Base-by-base conservation (phyloP, 2,329 filamentous ascomycete species). In the Epichloe bromicola region DNA sequence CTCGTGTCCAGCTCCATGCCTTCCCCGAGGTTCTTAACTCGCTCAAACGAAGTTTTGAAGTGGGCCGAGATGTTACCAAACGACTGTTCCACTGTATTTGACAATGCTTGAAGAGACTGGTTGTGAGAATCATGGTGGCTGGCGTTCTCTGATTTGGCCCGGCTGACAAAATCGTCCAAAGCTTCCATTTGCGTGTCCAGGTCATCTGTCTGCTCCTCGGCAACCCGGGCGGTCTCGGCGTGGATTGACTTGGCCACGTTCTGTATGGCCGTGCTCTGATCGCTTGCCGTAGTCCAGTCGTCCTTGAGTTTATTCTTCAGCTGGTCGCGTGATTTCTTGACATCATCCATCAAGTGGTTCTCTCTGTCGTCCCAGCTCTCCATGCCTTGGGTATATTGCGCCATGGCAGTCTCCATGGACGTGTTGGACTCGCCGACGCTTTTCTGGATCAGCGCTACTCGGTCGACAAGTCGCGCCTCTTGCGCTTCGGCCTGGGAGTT, bases 111-210 rank as follows among this genome's bases (percentile, higher is more conserved):
- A n/a, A 95, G 70, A 1, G 82, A 85, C n/a, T 73, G 65, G 1
- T 75, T 67, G 56, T 94, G 86, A 26, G 78, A 75, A 26, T 81
- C 74, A 63, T 93, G 84, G 62, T 95, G 88, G 17, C 74, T 73
- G 33, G 84, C 80, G 64, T 95, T 97, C 60, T 94, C 85, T 1
- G 79, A 79, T 54, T 84, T 81, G 47, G 94, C 89, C 34, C 86
- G 82, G 34, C 83, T 78, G 39, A 97, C 88, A 59, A 96, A 95
- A 57, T 91, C 87, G 60, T 97, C 91, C 7, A 98, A 76, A 1
- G 88, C 86, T 51, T 83, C 80, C 79, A 98, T 90, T 66, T 97
- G 88, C n/a, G 75, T 78, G 54, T 86, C 84, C 62, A 98, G 85
- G 58, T 95, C 87, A 51, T 79, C 77, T 70, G 94, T 86, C 68